Base-by-base conservation (phyloP, 768 basidiomycete genomes). In the Boletellus emodensis region DNA sequence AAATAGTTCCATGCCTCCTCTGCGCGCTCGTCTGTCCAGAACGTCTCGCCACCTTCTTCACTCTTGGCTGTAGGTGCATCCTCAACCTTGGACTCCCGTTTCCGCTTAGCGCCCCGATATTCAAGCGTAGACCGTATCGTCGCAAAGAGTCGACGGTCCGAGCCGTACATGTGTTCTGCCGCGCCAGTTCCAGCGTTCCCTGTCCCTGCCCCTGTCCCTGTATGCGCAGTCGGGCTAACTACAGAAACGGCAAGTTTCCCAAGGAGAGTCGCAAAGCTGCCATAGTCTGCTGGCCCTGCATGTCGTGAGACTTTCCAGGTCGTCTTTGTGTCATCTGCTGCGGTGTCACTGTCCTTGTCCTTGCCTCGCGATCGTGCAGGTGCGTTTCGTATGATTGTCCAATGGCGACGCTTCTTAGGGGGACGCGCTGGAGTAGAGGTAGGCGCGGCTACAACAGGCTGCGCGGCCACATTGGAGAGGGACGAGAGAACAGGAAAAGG, bases 1-100 rank as follows among this genome's bases (percentile, higher is more conserved):
- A 90, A 40, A 58, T 84, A 87, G n/a, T 74, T 75, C 66, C 87
- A 84, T 2, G 78, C 85, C 20, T 77, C 74, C n/a, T 65, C 64
- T 12, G 78, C 80, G 6, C 73, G 70, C 43, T 70, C 71, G 12
- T 70, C 62, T 20, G 70, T 75, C 78, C 81, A 87, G 53, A 82
- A 82, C 6, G 40, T 17, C 6, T 64, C 69, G 3, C 62, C 46
- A 5, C 44, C 38, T 2, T 26, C 48, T 32, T 47, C 57, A 26
- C 40, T 15, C 32, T 40, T 22, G 36, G 2, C 41, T 11, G 9
- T 1, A 20, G 1, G 10, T 11, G 11, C 10, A 3, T 17, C 24
- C 3, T 38, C 45, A 0, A 2, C 59, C 53, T 48, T 62, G 49
- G 36, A 52, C 59, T 48, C 57, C 51, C 40, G 48, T 48, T 48